Conservation (phyloP, 768 basidiomycete species). For the Amylocystis lapponica region DNA sequence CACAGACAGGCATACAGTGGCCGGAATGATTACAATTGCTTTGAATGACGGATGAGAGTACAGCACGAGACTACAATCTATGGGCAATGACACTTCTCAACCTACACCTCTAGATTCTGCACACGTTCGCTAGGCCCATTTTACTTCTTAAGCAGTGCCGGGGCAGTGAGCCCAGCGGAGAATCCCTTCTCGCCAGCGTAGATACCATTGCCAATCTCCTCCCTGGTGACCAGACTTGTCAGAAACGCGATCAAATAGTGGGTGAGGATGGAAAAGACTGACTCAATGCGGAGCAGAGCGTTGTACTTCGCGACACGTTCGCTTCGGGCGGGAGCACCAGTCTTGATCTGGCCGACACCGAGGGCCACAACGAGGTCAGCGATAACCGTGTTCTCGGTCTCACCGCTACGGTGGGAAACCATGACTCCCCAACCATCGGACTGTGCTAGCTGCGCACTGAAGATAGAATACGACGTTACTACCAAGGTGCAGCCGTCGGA, state of each 20-base stretch:
- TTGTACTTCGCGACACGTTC: conserved; percentile 98
- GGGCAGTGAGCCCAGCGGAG: conserved; percentile 68
- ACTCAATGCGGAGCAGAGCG: conserved; percentile 85
- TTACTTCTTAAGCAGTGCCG: conserved; percentile 59
- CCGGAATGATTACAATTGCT: background rate
- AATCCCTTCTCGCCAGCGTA: conserved; percentile 80
- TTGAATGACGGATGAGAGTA: background rate
- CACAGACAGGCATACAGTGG: too few species aligned
- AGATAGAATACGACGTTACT: background rate
- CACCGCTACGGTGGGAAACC: conserved; percentile 98
- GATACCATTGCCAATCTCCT: conserved; percentile 65
- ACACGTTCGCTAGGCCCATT: conserved; percentile 3
- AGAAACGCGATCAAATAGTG: conserved; percentile 11
- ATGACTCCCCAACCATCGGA: conserved; percentile 98
- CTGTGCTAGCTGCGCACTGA: conserved; percentile 80
- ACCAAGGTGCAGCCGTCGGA: background rate
- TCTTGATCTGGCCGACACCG: conserved; percentile 94
- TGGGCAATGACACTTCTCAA: conserved; percentile 1
- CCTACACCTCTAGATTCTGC: conserved; percentile 1
- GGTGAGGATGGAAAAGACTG: conserved; percentile 31
- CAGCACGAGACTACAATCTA: conserved; percentile 4
- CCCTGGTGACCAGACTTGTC: conserved; percentile 38
- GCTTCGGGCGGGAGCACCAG: conserved; percentile 91
- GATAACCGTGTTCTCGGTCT: conserved; percentile 97
- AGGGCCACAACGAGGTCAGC: conserved; percentile 94